These are phyloP conservation scores for Ceriops zippeliana DNA, from an alignment of 345 rosid species.

Conservation along the genomic window DNA sequence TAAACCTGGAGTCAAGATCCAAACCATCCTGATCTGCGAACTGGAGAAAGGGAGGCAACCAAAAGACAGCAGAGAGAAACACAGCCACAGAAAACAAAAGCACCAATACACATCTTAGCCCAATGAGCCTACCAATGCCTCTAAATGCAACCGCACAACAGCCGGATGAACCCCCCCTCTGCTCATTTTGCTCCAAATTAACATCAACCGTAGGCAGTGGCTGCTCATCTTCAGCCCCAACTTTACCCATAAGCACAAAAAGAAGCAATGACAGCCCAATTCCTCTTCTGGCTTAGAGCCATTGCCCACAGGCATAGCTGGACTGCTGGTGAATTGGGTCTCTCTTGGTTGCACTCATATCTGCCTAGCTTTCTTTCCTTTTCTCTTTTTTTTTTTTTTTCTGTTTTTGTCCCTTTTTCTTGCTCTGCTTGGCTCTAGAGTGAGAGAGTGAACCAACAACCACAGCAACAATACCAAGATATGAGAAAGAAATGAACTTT, in stretches of 20 bases:
- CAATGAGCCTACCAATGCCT: conserved; percentile 36
- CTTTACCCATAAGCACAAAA: conserved; percentile 61
- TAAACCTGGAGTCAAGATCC: conserved; percentile 70
- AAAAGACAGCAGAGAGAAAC: conserved; percentile 74
- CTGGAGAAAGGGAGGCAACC: conserved; percentile 71
- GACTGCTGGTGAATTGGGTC: conserved; percentile 13
- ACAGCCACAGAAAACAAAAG: conserved; percentile 54
- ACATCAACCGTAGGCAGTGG: conserved; percentile 34
- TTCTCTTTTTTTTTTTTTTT: too few relatives aligned
- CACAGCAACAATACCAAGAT: too few relatives aligned
- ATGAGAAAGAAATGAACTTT: too few relatives aligned
- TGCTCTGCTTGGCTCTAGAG: not conserved
- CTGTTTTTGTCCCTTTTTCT: not conserved
- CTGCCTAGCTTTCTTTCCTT: too few relatives aligned
- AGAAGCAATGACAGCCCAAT: conserved; percentile 2
- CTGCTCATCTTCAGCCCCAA: conserved; percentile 51
- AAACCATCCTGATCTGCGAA: conserved; percentile 53
- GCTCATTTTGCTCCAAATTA: conserved; percentile 20
- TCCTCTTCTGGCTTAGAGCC: conserved; percentile 1
- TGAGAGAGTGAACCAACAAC: conserved; percentile 5
- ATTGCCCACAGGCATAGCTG: not conserved
- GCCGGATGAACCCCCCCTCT: not conserved
- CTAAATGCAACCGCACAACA: conserved; percentile 30
- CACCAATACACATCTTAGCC: conserved; percentile 59
- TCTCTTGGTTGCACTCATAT: conserved; percentile 12